Evolutionary conservation across 163 green algal genomes (phyloP), one percentile per base, ranked within the genome.

Genomic region (Scenedesmus sp.): DNA sequence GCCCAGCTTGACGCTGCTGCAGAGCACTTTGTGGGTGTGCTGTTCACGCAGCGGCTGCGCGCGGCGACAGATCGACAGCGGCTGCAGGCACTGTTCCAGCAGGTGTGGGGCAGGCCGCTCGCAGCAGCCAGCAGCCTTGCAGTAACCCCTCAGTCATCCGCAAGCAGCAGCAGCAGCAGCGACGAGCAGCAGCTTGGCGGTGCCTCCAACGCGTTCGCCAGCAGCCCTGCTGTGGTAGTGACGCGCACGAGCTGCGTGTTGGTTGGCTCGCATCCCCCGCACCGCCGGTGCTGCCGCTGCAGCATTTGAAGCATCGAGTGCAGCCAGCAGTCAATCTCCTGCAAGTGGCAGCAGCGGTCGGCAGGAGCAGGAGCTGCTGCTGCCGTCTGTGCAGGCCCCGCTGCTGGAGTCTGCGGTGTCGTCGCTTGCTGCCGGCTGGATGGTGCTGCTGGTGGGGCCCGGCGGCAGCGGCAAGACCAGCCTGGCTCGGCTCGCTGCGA

Each of bases 21-120:
- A 15, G 90, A 91, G 80, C 95, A 97, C 91, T 99, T 96, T 85
- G 93, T 94, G 12, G 86, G 85, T 44, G 94, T 99, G 91, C 92
- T 99, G 59, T 98, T 99, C 59, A 40, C 95, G 51, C 94, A 98
- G 92, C 96, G 98, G 16, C 92, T 99, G 93, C 95, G 98, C 37
- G 96, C 95, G 0, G 10, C 65, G 0, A 87, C 83, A 0, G 97
- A 99, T 92, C 92, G 97, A 0, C 44, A 83, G 44, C 92, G 94
- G 35, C 94, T 97, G 30, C 6, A 53, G 5, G 49, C 83, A 0
- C 89, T 97, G 40, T 97, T 97, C 72, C 53, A 81, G 2, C 42
- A 83, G 0, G 93, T 94, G 24, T 99, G 97, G 95, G 95, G 93
- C 73, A 18, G 37, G 16, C 20, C 92, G 0, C 83, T 94, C 10